Percentiles rank a stretch among this genome's conserved stretches.
Conservation (phyloP, 768 basidiomycete genomes). For the Collybiopsis confluens region DNA sequence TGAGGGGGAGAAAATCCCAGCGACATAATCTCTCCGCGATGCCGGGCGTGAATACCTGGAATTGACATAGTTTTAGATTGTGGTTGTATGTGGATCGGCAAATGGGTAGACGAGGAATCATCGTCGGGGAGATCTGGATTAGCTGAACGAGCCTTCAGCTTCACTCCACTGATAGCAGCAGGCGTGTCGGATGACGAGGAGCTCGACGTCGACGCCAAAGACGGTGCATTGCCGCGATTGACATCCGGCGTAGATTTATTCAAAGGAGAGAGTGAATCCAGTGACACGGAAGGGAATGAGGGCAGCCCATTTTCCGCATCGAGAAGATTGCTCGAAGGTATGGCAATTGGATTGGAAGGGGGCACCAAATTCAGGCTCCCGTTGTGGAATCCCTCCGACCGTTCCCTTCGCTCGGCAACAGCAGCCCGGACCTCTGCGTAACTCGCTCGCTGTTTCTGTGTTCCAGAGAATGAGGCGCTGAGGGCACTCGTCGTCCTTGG, state of each 20-base stretch:
- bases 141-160: conserved; percentile 10
- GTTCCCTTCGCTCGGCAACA: conserved; percentile 62
- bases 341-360: conserved; percentile 13
- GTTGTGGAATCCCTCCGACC: conserved; percentile 15
- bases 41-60: conserved; percentile 81
- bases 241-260: not conserved
- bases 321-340: conserved; percentile 2
- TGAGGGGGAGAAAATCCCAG: conserved; percentile 66
- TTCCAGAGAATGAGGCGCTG: conserved; percentile 19
- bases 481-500: conserved; percentile 27
- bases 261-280: not conserved
- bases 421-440: conserved; percentile 76
- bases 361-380: conserved; percentile 15
- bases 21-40: conserved; percentile 82
- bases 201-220: conserved; percentile 16
- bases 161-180: conserved; percentile 32
- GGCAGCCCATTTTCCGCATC: not conserved
- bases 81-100: conserved; percentile 72
- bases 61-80: conserved; percentile 81
- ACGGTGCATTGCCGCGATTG: not conserved
- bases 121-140: conserved; percentile 9
- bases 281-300: not conserved
- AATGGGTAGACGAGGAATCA: conserved; percentile 22
- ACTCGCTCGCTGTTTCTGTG: conserved; percentile 46
- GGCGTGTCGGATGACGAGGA: conserved; percentile 20